Conservation (phyloP, 805 yeast genomes). For the Nakazawaea wyomingensis region DNA sequence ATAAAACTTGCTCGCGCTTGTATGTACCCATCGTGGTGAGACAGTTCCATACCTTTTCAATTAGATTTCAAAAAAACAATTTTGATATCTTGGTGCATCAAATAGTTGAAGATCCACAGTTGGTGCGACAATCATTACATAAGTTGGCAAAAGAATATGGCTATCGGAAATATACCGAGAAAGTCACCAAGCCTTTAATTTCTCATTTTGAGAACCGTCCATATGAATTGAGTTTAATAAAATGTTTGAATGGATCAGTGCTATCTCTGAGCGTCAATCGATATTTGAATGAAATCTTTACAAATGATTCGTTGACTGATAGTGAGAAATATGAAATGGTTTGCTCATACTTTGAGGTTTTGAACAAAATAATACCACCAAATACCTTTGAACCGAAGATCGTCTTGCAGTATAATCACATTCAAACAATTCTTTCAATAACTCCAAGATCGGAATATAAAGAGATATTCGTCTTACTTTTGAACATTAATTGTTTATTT, state of each 20-base stretch:
- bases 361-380: not conserved
- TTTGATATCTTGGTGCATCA: constrained; percentile 2
- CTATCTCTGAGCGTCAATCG: not conserved
- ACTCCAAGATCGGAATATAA: constrained; percentile 3
- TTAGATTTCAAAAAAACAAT: not conserved
- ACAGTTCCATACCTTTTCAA: not conserved
- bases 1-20: no score
- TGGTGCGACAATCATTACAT: constrained; percentile 2
- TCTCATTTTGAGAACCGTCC: not conserved
- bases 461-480: constrained; percentile 4
- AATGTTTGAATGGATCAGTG: constrained; percentile 1
- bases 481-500: constrained; percentile 2
- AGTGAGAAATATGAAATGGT: not conserved
- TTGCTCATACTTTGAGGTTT: not conserved
- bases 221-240: constrained; percentile 4
- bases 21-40: not conserved
- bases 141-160: constrained; percentile 5
- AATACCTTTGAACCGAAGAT: not conserved
- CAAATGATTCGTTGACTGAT: not conserved
- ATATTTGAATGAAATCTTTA: not conserved
- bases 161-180: not conserved
- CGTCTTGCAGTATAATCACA: not conserved
- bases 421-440: not conserved
- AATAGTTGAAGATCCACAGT: constrained; percentile 1
- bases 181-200: not conserved